phyloP scores from a whole-genome alignment of 2,329 filamentous ascomycete species.

The Ramularia collo-cygni region DNA sequence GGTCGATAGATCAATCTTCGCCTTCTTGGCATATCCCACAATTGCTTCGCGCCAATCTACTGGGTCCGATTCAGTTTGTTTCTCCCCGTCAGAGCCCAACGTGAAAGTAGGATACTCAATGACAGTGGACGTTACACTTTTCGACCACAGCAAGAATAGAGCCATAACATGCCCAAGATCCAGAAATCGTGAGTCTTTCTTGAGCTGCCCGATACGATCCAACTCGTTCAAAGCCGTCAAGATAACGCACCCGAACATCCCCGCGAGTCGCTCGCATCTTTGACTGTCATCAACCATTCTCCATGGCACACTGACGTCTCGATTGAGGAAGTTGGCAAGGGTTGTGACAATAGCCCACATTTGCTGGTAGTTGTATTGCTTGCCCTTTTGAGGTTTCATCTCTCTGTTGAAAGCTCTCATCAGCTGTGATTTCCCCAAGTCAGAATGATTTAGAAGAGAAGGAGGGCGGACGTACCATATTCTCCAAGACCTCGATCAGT shows the following conservation, averaged over 20 bases:
- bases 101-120: conserved; percentile 3
- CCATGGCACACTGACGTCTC: conserved; percentile 1
- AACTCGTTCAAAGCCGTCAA: conserved; percentile 8
- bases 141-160: conserved; percentile 4
- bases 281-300: conserved; percentile 4
- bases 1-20: conserved; percentile 9
- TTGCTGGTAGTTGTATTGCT: conserved; percentile 4
- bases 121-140: background rate
- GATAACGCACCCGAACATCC: conserved; percentile 6
- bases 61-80: background rate
- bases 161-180: conserved; percentile 5
- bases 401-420: conserved; percentile 4
- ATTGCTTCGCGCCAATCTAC: conserved; percentile 8
- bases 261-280: conserved; percentile 1
- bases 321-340: conserved; percentile 6
- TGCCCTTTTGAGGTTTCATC: conserved; percentile 1
- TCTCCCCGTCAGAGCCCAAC: background rate
- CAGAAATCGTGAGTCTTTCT: conserved; percentile 3
- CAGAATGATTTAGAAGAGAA: background rate
- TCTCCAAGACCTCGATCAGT: conserved; percentile 5
- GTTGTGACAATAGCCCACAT: conserved; percentile 7
- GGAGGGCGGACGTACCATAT: background rate
- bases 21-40: conserved; percentile 14
- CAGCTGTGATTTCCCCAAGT: background rate
- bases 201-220: conserved; percentile 7